A percentile compares a stretch with the other conserved stretches of the same genome.
Evolutionary conservation across 164 flowering plant genomes (phyloP).

Genomic region (Chloranthus sessilifolius): DNA sequence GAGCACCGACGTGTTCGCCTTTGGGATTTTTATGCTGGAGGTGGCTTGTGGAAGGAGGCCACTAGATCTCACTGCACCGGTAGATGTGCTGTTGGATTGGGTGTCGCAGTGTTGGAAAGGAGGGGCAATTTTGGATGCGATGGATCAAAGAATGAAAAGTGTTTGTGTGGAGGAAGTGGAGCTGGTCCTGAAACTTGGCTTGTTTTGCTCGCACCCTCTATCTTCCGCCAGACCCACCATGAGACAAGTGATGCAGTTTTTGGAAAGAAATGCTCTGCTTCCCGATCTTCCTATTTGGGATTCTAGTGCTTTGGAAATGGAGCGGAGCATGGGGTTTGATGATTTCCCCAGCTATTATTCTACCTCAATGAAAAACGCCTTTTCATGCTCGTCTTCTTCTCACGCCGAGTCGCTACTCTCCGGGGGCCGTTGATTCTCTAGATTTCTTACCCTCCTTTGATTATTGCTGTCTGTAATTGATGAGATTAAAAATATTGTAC

Average conservation of each 20-base stretch:
- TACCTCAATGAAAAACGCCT: too few relatives aligned
- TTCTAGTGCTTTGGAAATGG: background rate
- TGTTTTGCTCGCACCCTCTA: slow-evolving; percentile 12
- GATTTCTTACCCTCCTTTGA: too few relatives aligned
- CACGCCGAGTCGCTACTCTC: background rate
- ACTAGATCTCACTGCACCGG: background rate
- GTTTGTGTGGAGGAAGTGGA: slow-evolving; percentile 16
- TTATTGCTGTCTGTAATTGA: too few relatives aligned
- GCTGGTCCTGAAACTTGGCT: slow-evolving; percentile 18
- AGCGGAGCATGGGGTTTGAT: background rate
- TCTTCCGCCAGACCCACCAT: slow-evolving; percentile 13
- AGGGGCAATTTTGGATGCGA: slow-evolving; percentile 13
- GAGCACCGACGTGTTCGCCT: slow-evolving; percentile 17
- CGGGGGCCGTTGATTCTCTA: background rate
- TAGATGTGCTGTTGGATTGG: slow-evolving; percentile 10
- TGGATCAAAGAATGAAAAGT: slow-evolving; percentile 14
- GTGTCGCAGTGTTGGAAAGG: slow-evolving; percentile 5
- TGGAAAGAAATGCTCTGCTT: slow-evolving; percentile 2
- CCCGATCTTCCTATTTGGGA: background rate
- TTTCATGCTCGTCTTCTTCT: too few relatives aligned
- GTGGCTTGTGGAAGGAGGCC: slow-evolving; percentile 21
- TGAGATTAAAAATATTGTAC: too few relatives aligned
- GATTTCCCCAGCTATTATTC: slow-evolving; percentile 1
- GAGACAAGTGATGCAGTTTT: slow-evolving; percentile 15
- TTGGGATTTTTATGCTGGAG: slow-evolving; percentile 19